Conservation (phyloP, 257 asterid species). For the Paraleonurus japonicus region DNA sequence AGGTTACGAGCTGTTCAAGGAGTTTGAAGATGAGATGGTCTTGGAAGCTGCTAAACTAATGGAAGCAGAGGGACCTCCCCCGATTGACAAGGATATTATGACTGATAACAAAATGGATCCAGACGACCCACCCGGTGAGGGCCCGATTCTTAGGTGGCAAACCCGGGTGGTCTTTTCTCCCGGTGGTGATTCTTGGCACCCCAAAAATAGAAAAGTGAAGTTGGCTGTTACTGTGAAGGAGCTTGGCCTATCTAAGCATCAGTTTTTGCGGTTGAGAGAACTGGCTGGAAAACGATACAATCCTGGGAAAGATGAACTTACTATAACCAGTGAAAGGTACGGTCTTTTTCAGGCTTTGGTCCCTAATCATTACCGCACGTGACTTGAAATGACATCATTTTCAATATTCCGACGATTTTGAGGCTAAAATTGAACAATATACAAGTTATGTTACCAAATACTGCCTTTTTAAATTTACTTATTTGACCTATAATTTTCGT, state of each 20-base stretch:
- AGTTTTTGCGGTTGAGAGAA: slow-evolving; percentile 70
- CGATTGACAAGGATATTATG: slow-evolving; percentile 35
- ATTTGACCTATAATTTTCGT: background rate
- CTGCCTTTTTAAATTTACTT: background rate
- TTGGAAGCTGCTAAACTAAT: slow-evolving; percentile 58
- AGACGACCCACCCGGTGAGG: slow-evolving; percentile 89
- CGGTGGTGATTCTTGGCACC: slow-evolving; percentile 98
- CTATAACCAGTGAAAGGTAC: slow-evolving; percentile 90
- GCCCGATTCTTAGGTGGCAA: slow-evolving; percentile 88
- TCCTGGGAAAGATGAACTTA: slow-evolving; percentile 94
- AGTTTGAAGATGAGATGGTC: slow-evolving; percentile 87
- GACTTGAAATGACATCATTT: no score
- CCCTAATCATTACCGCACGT: no score
- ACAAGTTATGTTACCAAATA: no score
- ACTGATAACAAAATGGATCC: slow-evolving; percentile 39
- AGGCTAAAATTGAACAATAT: no score
- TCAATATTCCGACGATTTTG: no score
- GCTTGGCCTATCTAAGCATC: slow-evolving; percentile 78
- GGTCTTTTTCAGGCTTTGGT: background rate
- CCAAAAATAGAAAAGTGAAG: slow-evolving; percentile 81
- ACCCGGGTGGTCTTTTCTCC: slow-evolving; percentile 79
- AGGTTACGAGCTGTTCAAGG: slow-evolving; percentile 75
- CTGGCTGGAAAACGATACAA: slow-evolving; percentile 78
- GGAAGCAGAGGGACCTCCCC: slow-evolving; percentile 55
- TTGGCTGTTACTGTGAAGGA: slow-evolving; percentile 80